These are phyloP conservation scores for Lipomyces spencermartinsiae DNA, from an alignment of 805 yeast genomes.

Conservation along the genomic window DNA sequence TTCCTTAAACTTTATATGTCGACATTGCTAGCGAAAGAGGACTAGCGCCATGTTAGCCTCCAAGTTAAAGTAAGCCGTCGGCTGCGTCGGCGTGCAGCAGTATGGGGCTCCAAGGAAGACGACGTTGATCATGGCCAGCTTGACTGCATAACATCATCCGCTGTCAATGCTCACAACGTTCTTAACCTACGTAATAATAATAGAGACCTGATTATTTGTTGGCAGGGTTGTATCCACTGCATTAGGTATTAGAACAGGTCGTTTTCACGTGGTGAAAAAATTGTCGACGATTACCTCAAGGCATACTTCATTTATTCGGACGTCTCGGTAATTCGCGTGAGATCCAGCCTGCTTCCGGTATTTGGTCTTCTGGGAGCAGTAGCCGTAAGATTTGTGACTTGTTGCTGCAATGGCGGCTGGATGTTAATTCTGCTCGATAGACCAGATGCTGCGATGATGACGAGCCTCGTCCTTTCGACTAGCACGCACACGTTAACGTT, in stretches of 20 bases:
- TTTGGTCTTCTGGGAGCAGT: not conserved
- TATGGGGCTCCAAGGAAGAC: no score
- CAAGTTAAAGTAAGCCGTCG: no score
- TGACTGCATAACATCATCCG: no score
- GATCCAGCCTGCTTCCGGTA: not conserved
- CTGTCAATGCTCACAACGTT: not conserved
- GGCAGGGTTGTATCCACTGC: not conserved
- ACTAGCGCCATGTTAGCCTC: not conserved
- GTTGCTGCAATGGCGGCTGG: not conserved
- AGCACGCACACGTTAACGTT: slow-evolving; percentile 30
- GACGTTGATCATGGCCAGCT: no score
- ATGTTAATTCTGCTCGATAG: not conserved
- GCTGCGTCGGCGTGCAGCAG: no score
- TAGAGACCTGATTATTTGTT: not conserved
- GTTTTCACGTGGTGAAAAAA: no score
- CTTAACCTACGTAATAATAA: not conserved
- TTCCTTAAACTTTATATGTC: not conserved
- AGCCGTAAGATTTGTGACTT: not conserved
- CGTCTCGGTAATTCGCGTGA: not conserved
- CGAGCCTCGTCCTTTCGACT: slow-evolving; percentile 23
- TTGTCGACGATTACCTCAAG: not conserved
- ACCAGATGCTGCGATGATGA: slow-evolving; percentile 6
- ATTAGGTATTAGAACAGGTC: no score
- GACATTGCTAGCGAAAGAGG: not conserved
- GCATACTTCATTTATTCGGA: not conserved